Base-by-base conservation (phyloP, 768 basidiomycete genomes). In the Macrolepiota fuliginosa region DNA sequence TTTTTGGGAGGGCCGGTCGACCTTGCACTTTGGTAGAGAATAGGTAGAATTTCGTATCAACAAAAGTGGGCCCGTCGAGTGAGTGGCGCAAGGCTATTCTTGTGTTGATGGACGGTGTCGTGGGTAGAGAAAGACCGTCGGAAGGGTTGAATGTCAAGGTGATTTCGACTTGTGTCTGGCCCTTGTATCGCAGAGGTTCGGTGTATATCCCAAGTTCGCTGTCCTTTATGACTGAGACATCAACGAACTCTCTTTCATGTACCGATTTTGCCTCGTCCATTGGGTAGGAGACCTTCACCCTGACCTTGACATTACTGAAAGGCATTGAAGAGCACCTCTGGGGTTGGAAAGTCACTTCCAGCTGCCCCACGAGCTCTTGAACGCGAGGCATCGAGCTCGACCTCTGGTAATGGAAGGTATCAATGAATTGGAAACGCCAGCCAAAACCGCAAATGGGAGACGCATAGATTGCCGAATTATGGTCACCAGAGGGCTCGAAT, bases 31-130 rank as follows among this genome's bases (percentile, higher is more conserved):
- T 37, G 24, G 56, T 15, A 11, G 62, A 63, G 27, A 58, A 53
- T 4, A 63, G 62, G 29, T 53, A 63, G 56, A 63, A 63, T 22
- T 63, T 63, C 36, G 56, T 53, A 17, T 63, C 62, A 12, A 57
- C 57, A 42, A 56, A 56, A 10, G 55, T 45, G 7, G 55, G 25
- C 2, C 39, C 55, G 24, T 56, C 55, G n/a, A 56, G 55, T 27
- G 55, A 56, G 11, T 40, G 39, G 11, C 27, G 22, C 6, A 56
- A 22, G 17, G 55, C 55, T 9, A 22, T 25, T 13, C 25, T 42
- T 29, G 27, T 42, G 35, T 45, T 56, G 25, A 29, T 22, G 4
- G 37, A 42, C 17, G 55, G 19, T 17, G 39, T 56, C 11, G 55
- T 56, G 25, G 55, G 55, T 3, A 56, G 25, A 27, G 55, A 42